These are phyloP conservation scores for Diutina pseudorugosa DNA, from an alignment of 1,139 yeast species.

Conservation along the genomic window DNA sequence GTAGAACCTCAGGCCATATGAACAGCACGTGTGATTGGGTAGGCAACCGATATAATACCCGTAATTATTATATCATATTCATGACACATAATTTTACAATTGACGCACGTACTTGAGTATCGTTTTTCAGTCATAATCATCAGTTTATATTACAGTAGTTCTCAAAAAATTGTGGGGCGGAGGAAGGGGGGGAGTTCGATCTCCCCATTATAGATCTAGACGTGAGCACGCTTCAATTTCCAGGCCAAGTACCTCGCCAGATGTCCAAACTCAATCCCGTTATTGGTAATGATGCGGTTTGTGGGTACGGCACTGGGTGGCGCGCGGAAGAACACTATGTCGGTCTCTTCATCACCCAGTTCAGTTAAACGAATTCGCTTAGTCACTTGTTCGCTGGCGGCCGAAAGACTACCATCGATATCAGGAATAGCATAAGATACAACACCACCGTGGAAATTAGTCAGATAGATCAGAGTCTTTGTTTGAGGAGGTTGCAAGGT, in stretches of 20 bases:
- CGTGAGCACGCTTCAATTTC: slow-evolving; percentile 19
- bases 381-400: neutral
- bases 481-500: slow-evolving; percentile 12
- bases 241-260: slow-evolving; percentile 62
- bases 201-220: neutral
- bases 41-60: too few relatives aligned
- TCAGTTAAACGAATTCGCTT: neutral
- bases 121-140: neutral
- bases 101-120: too few relatives aligned
- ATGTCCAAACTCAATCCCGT: slow-evolving; percentile 36
- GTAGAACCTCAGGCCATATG: too few relatives aligned
- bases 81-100: too few relatives aligned
- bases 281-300: slow-evolving; percentile 29
- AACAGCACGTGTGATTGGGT: too few relatives aligned
- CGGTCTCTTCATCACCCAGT: slow-evolving; percentile 1
- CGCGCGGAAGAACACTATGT: slow-evolving; percentile 63
- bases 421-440: slow-evolving; percentile 20
- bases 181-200: too few relatives aligned
- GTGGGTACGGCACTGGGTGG: slow-evolving; percentile 51
- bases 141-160: neutral
- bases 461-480: slow-evolving; percentile 24
- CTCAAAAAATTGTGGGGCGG: too few relatives aligned
- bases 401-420: neutral
- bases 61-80: too few relatives aligned
- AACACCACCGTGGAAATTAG: slow-evolving; percentile 28